A percentile compares a stretch with the other conserved stretches of the same genome.
Conservation (phyloP, 805 yeast genomes). For the Candida dajiaensis region DNA sequence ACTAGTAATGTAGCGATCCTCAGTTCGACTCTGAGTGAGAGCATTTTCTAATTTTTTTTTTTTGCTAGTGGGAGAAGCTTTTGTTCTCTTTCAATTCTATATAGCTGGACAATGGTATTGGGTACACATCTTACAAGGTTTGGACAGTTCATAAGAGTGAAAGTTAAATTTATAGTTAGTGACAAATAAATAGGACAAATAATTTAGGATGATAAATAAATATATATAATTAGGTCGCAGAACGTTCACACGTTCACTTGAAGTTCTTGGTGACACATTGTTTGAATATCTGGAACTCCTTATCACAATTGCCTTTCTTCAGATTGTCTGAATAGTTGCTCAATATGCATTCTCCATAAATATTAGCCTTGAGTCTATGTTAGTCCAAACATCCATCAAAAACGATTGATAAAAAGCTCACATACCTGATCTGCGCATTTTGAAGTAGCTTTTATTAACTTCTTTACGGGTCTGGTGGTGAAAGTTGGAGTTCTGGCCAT, state of each 20-base stretch:
- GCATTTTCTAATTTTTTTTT: conserved; percentile 30
- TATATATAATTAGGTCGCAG: too few relatives aligned
- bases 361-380: conserved; percentile 28
- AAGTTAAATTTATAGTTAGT: too few relatives aligned
- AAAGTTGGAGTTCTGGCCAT: conserved; percentile 8
- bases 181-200: neutral
- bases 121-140: too few relatives aligned
- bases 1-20: conserved; percentile 81
- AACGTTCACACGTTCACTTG: too few relatives aligned
- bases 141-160: too few relatives aligned
- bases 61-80: neutral
- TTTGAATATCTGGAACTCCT: conserved; percentile 45
- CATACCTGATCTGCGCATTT: conserved; percentile 29
- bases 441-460: conserved; percentile 33
- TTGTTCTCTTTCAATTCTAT: too few relatives aligned
- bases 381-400: neutral
- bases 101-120: too few relatives aligned
- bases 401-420: neutral
- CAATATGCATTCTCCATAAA: conserved; percentile 53
- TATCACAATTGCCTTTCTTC: conserved; percentile 44
- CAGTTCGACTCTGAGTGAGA: conserved; percentile 71
- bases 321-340: conserved; percentile 40
- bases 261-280: conserved; percentile 37
- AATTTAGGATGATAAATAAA: neutral
- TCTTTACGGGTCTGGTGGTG: conserved; percentile 35